phyloP scores from a whole-genome alignment of 176 grass and related monocot species.

The Rhynchospora tenuis region DNA sequence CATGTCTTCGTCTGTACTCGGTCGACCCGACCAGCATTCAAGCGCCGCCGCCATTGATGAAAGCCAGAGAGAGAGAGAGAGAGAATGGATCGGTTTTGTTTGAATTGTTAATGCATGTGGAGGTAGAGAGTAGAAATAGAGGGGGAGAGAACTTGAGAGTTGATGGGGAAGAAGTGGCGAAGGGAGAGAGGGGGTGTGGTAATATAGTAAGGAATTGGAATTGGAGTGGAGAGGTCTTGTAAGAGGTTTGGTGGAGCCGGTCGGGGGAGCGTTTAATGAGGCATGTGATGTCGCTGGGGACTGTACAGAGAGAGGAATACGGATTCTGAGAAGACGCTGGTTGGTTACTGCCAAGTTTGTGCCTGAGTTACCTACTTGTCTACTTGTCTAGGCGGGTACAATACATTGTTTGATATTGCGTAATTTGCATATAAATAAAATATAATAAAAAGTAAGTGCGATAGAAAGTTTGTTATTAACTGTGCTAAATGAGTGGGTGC shows the following conservation, averaged over 20 bases:
- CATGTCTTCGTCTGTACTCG: conserved; percentile 97
- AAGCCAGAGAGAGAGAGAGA: not conserved
- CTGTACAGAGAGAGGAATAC: not conserved
- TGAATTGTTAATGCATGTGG: not conserved
- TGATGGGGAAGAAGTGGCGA: not conserved
- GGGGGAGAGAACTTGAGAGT: not conserved
- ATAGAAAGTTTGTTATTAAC: not conserved
- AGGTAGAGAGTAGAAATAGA: not conserved
- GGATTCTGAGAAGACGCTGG: not conserved
- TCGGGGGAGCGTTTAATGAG: conserved; percentile 1
- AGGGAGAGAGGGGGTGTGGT: not conserved
- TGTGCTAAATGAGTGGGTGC: too few species aligned
- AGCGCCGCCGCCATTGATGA: conserved; percentile 75
- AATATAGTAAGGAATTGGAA: not conserved
- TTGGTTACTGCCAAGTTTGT: not conserved
- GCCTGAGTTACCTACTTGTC: not conserved
- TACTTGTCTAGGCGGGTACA: not conserved
- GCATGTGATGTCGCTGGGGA: conserved; percentile 29
- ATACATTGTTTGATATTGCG: not conserved
- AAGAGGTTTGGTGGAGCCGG: not conserved
- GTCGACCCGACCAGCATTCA: conserved; percentile 97
- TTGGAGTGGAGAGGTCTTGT: not conserved
- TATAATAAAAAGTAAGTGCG: not conserved
- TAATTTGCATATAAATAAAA: not conserved
- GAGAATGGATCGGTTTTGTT: not conserved